These are phyloP conservation scores for Davidsoniella australis DNA, from an alignment of 2,329 filamentous ascomycete species.

Conservation along the genomic window DNA sequence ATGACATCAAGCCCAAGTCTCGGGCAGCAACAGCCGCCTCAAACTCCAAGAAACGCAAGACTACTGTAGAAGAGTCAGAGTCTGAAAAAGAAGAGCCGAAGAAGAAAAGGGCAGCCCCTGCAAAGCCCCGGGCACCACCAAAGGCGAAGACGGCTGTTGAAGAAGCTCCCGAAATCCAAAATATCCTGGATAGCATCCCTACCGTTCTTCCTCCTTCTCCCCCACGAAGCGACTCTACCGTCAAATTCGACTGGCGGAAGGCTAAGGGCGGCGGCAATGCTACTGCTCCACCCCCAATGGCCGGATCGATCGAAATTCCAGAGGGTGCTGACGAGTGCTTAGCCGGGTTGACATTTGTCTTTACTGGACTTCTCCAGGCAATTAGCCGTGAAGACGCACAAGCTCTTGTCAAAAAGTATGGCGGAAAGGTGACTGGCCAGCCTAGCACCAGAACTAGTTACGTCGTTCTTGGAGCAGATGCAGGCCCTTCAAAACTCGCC, in stretches of 20 bases:
- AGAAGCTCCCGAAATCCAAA: constrained; percentile 51
- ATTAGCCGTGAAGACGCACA: constrained; percentile 75
- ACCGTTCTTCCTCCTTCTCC: constrained; percentile 71
- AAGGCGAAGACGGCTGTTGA: constrained; percentile 50
- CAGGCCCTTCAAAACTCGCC: constrained; percentile 78
- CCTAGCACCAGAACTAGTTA: constrained; percentile 91
- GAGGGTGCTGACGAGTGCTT: constrained; percentile 78
- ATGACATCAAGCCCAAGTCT: constrained; percentile 32
- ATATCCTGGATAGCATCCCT: constrained; percentile 77
- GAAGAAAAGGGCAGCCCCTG: constrained; percentile 42
- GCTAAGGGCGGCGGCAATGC: constrained; percentile 40
- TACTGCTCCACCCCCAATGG: constrained; percentile 41
- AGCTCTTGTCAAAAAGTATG: constrained; percentile 77
- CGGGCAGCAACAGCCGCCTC: constrained; percentile 20
- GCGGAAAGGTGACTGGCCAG: constrained; percentile 70
- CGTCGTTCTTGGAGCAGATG: constrained; percentile 79
- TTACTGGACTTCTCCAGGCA: constrained; percentile 71
- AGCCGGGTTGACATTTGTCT: constrained; percentile 79
- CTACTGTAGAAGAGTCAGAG: constrained; percentile 35
- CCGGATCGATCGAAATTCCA: constrained; percentile 55
- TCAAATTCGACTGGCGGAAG: constrained; percentile 69
- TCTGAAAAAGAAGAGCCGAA: constrained; percentile 41
- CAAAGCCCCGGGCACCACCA: constrained; percentile 39
- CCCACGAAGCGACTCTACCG: constrained; percentile 49
- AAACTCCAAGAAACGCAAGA: constrained; percentile 39